Percentiles rank a stretch among this genome's conserved stretches.
Evolutionary conservation across 371 early-diverging fungal species (phyloP).

Genomic region (Rhizopus sp.): DNA sequence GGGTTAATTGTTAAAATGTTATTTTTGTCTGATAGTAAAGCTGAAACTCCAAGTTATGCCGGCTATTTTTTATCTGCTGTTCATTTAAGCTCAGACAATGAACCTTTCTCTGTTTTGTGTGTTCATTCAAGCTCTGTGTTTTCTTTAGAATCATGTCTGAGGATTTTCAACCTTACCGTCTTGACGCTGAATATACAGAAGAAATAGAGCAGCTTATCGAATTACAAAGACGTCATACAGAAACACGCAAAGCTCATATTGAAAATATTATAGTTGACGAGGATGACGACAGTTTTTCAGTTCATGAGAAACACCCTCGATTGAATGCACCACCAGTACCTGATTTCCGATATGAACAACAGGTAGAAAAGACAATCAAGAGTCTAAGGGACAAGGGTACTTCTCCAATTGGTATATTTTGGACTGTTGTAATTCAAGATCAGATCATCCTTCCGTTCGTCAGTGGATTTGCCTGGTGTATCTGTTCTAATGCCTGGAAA

Average conservation of each 20-base stretch:
- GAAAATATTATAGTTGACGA: conserved; percentile 17
- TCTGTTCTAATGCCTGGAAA: conserved; percentile 37
- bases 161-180: neutral
- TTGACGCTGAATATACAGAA: conserved; percentile 1
- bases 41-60: no score
- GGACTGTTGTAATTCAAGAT: conserved; percentile 41
- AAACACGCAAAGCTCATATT: conserved; percentile 22
- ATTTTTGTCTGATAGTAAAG: no score
- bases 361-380: conserved; percentile 37
- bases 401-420: conserved; percentile 30
- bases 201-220: conserved; percentile 36
- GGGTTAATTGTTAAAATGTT: no score
- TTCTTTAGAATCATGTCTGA: neutral
- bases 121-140: no score
- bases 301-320: conserved; percentile 14
- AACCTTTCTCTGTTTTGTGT: no score
- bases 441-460: conserved; percentile 50
- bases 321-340: conserved; percentile 40
- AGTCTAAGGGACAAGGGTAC: conserved; percentile 33
- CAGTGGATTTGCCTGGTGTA: conserved; percentile 45
- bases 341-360: conserved; percentile 51
- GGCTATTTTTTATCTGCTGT: no score
- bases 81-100: no score
- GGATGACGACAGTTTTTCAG: conserved; percentile 22
- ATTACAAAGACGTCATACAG: conserved; percentile 30